These are phyloP conservation scores for Chrysoporthe austroafricana DNA, from an alignment of 2,329 filamentous ascomycete species.

Conservation along the genomic window DNA sequence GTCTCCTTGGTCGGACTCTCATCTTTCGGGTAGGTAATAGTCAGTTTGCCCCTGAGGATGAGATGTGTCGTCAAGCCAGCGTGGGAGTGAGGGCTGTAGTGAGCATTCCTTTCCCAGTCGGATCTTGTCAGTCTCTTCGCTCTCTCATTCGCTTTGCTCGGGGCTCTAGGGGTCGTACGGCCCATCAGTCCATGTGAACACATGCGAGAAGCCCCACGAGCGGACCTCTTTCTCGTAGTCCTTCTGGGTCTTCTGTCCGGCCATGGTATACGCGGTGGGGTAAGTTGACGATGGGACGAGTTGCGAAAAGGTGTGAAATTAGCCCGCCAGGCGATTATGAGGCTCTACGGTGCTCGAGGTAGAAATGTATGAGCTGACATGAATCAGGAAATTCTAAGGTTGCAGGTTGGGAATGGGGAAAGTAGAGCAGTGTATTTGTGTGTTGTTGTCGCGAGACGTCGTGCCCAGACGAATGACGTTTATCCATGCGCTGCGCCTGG, in stretches of 20 bases:
- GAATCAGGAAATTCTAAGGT: not conserved
- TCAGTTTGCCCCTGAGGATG: constrained; percentile 66
- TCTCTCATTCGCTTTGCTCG: not conserved
- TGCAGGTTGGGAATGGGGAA: not conserved
- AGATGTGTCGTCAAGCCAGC: constrained; percentile 69
- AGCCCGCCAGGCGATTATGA: not conserved
- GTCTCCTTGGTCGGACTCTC: constrained; percentile 57
- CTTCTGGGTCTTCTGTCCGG: constrained; percentile 42
- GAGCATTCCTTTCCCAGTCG: constrained; percentile 56
- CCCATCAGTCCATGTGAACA: constrained; percentile 74
- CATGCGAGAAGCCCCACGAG: constrained; percentile 70
- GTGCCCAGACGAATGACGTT: not conserved
- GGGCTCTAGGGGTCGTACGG: constrained; percentile 55
- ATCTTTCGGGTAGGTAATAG: constrained; percentile 68
- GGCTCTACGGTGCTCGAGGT: not conserved
- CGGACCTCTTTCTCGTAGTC: constrained; percentile 64
- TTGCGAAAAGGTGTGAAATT: not conserved
- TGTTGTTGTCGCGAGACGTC: not conserved
- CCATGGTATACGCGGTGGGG: constrained; percentile 5
- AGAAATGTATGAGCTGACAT: not conserved
- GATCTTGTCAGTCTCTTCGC: constrained; percentile 30
- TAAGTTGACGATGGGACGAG: not conserved
- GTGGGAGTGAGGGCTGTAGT: constrained; percentile 72
- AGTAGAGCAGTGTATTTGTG: not conserved
- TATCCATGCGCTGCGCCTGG: not conserved